These are phyloP conservation scores for Magnaporthiopsis incrustans DNA, from an alignment of 2,329 filamentous ascomycete species.

Conservation along the genomic window DNA sequence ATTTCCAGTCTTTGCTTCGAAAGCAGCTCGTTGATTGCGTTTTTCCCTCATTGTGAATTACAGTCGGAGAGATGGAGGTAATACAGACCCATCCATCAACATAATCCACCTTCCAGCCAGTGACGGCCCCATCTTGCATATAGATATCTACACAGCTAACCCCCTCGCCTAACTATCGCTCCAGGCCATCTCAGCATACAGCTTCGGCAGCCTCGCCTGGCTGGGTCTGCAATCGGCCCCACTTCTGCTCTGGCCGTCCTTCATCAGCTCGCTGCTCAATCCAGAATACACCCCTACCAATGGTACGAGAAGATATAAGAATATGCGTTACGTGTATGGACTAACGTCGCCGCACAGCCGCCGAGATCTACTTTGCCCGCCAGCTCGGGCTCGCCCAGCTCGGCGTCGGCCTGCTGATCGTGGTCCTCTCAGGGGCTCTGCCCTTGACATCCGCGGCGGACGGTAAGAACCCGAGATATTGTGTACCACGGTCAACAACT, in stretches of 20 bases:
- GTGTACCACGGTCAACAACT: neutral
- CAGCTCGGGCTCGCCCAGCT: constrained; percentile 61
- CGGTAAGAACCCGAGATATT: constrained; percentile 19
- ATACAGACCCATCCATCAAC: no score
- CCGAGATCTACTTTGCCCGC: constrained; percentile 69
- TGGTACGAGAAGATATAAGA: constrained; percentile 15
- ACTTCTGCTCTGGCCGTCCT: constrained; percentile 38
- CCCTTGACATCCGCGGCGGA: constrained; percentile 50
- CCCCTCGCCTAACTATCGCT: neutral
- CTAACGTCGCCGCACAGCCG: constrained; percentile 27
- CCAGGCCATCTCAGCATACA: constrained; percentile 42
- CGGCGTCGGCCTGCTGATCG: constrained; percentile 52
- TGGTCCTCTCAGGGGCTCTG: constrained; percentile 63
- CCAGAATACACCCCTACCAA: constrained; percentile 22
- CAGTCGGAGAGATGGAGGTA: constrained; percentile 1
- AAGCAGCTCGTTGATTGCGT: no score
- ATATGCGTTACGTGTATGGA: no score
- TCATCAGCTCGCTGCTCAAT: constrained; percentile 36
- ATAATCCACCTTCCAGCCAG: no score
- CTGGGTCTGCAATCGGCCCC: constrained; percentile 38
- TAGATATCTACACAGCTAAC: neutral
- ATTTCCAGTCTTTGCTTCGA: no score
- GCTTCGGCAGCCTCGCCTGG: constrained; percentile 44
- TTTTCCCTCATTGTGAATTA: no score
- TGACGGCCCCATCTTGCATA: neutral